These are phyloP conservation scores for Nyctanthes arbortristis DNA, from an alignment of 257 asterid genomes.

Conservation along the genomic window DNA sequence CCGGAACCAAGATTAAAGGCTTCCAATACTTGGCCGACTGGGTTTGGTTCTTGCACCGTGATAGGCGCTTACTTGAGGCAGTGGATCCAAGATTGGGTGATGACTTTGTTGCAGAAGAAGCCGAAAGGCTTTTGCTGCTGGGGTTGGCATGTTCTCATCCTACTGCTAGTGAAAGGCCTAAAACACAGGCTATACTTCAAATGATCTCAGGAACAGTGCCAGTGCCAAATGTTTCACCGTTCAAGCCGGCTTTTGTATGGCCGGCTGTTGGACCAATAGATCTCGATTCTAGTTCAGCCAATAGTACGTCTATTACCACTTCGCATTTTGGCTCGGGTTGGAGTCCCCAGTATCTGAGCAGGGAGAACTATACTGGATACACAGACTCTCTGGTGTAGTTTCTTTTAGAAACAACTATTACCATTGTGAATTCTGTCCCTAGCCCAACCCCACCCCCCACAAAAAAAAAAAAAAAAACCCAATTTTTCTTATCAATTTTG, in stretches of 20 bases:
- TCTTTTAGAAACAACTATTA: slow-evolving; percentile 21
- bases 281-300: slow-evolving; percentile 33
- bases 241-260: slow-evolving; percentile 89
- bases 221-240: slow-evolving; percentile 63
- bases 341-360: slow-evolving; percentile 55
- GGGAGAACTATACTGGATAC: slow-evolving; percentile 46
- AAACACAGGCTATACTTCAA: slow-evolving; percentile 55
- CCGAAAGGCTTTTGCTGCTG: slow-evolving; percentile 58
- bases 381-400: slow-evolving; percentile 58
- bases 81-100: slow-evolving; percentile 61
- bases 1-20: slow-evolving; percentile 59
- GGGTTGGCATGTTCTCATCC: slow-evolving; percentile 91
- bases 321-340: slow-evolving; percentile 56
- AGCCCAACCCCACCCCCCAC: no score
- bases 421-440: slow-evolving; percentile 27
- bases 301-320: slow-evolving; percentile 34
- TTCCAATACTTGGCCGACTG: slow-evolving; percentile 68
- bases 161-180: slow-evolving; percentile 61
- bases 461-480: no score
- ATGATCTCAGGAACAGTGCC: slow-evolving; percentile 62
- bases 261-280: slow-evolving; percentile 48
- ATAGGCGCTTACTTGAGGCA: slow-evolving; percentile 60
- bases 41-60: slow-evolving; percentile 85
- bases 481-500: background rate
- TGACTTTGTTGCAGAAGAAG: slow-evolving; percentile 60